A percentile compares a stretch with the other conserved stretches of the same genome.
Evolutionary conservation across 2,329 filamentous ascomycete species (phyloP).

Genomic region (Colletotrichum viniferum): DNA sequence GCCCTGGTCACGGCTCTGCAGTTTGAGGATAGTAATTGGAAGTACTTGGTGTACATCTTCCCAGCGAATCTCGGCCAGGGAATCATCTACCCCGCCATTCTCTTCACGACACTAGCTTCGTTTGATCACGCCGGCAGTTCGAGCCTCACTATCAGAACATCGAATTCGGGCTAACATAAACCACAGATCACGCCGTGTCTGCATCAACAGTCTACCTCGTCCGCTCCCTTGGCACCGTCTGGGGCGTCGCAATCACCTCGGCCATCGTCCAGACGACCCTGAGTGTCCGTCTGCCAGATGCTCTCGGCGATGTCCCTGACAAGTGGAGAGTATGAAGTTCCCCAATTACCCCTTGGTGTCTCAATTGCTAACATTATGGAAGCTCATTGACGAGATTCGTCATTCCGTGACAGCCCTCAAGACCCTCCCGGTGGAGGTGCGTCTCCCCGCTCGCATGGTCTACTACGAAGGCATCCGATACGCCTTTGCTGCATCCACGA

Average conservation of each 20-base stretch:
- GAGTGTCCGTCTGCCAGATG: constrained; percentile 55
- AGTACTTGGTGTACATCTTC: constrained; percentile 62
- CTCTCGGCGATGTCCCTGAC: constrained; percentile 58
- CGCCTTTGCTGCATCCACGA: constrained; percentile 60
- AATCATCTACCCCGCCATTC: constrained; percentile 60
- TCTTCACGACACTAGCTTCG: constrained; percentile 67
- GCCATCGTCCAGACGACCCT: constrained; percentile 68
- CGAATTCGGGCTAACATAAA: background rate
- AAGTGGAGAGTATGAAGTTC: constrained; percentile 57
- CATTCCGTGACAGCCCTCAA: constrained; percentile 63
- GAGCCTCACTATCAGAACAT: too few relatives aligned
- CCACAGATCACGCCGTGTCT: constrained; percentile 63
- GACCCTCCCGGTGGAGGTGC: constrained; percentile 59
- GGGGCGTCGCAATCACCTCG: constrained; percentile 67
- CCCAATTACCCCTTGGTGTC: background rate
- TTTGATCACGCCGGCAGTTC: constrained; percentile 65
- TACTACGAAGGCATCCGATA: constrained; percentile 64
- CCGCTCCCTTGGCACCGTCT: constrained; percentile 66
- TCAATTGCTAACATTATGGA: constrained; percentile 17
- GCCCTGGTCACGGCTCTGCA: constrained; percentile 52
- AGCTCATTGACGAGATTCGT: constrained; percentile 66
- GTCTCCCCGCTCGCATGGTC: constrained; percentile 59
- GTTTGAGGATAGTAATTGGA: constrained; percentile 54
- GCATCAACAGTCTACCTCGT: constrained; percentile 68
- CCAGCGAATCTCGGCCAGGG: constrained; percentile 65